phyloP scores from a whole-genome alignment of 257 asterid genomes.

The Solanum chiquidenum region DNA sequence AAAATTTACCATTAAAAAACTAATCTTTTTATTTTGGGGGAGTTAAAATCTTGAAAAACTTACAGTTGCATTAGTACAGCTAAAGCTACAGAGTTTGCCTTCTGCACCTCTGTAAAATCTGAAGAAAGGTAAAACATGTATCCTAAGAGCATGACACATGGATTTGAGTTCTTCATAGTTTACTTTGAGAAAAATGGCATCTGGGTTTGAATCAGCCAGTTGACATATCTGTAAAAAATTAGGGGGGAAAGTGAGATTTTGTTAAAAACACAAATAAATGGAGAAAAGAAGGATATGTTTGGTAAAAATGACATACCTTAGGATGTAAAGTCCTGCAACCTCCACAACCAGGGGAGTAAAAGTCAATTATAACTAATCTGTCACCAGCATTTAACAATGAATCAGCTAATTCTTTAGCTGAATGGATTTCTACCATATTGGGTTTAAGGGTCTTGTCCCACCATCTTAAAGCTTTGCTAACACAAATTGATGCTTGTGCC shows the following conservation, averaged over 20 bases:
- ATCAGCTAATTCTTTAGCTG: conserved; percentile 60
- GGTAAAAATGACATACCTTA: conserved; percentile 35
- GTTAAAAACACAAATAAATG: not conserved
- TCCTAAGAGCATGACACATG: conserved; percentile 67
- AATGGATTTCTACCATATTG: conserved; percentile 73
- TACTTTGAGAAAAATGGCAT: conserved; percentile 60
- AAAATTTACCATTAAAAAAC: not conserved
- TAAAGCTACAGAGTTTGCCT: conserved; percentile 74
- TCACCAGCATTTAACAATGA: conserved; percentile 66
- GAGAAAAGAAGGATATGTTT: not conserved
- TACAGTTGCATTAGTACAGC: conserved; percentile 95
- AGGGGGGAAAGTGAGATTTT: not conserved
- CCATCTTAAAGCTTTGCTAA: conserved; percentile 61
- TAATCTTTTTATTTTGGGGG: not conserved
- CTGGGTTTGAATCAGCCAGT: conserved; percentile 66
- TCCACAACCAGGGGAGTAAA: conserved; percentile 95
- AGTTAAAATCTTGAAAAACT: conserved; percentile 5
- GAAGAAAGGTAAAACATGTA: conserved; percentile 86
- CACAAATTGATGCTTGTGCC: conserved; percentile 49
- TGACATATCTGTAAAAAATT: conserved; percentile 62
- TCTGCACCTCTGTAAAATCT: conserved; percentile 80
- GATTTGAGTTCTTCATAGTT: conserved; percentile 65
- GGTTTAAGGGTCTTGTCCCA: conserved; percentile 77
- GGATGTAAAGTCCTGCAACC: conserved; percentile 92
- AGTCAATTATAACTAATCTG: conserved; percentile 66